Base-by-base conservation (phyloP, 148 eudicot species). In the Chenopodium album region DNA sequence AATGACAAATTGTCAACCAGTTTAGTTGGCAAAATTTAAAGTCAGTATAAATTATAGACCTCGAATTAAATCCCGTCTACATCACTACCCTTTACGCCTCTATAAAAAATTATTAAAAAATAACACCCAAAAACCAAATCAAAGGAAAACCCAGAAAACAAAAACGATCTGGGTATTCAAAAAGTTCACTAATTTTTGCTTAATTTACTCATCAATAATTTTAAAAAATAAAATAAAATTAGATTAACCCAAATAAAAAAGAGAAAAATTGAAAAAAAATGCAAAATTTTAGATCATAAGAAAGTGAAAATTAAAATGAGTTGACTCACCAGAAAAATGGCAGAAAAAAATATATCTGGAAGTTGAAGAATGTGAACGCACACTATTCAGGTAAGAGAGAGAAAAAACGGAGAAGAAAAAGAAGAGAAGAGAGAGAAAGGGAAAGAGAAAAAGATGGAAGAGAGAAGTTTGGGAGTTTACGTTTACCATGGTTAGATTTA, bases 401-500 rank as follows among this genome's bases (percentile, higher is more conserved):
- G 71, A 77, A 64, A 44, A 28, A n/a, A 8, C 17, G 16, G 16
- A 41, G 52, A 44, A 19, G 47, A 23, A 56, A 28, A 80, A 68
- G 44, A 41, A 5, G 32, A 16, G 16, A 10, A 1, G 46, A 74
- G 13, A 37, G n/a, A 50, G 26, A 19, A 79, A 70, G 7, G 56
- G 26, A 20, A 28, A 34, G 32, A 41, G 73, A 75, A 71, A 48
- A 23, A 22, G 64, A 34, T 9, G 32, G 34, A 19, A 73, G 65
- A 81, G 44, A 37, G 44, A 12, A 62, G 66, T 26, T 41, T 29
- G 17, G 20, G 65, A 74, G 41, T 50, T 50, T 50, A 50, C 26
- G 63, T 59, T 70, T 54, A 82, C 84, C 80, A 44, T 76, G 71
- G 84, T 82, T 82, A 76, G 76, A 52, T 82, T 82, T 82, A 76